phyloP scores from a whole-genome alignment of 805 yeast species.

The Barnettozyma populi region DNA sequence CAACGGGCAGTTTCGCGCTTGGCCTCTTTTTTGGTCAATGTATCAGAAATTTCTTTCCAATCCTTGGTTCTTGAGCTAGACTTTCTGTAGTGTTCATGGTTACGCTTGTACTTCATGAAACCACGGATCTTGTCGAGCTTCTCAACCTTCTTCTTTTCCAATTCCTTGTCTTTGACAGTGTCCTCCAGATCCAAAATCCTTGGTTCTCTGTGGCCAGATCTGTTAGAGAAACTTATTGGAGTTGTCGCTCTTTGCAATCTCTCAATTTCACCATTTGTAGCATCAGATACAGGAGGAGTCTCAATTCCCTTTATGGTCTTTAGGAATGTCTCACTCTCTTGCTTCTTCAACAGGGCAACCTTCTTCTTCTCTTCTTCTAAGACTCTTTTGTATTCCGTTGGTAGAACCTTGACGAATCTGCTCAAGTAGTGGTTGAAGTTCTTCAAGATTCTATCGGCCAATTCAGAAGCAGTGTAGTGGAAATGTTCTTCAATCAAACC shows the following conservation, averaged over 20 bases:
- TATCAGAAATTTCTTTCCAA: slow-evolving; percentile 85
- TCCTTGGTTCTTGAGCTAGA: slow-evolving; percentile 74
- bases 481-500: slow-evolving; percentile 93
- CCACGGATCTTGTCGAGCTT: slow-evolving; percentile 81
- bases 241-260: slow-evolving; percentile 16
- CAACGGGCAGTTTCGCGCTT: slow-evolving; percentile 93
- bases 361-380: slow-evolving; percentile 69
- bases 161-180: slow-evolving; percentile 63
- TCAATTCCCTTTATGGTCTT: slow-evolving; percentile 67
- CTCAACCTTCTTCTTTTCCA: slow-evolving; percentile 57
- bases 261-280: slow-evolving; percentile 82
- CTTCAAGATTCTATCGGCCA: slow-evolving; percentile 75
- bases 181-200: slow-evolving; percentile 87
- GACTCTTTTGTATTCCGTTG: slow-evolving; percentile 86
- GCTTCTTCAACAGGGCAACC: slow-evolving; percentile 52
- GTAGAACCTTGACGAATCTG: slow-evolving; percentile 89
- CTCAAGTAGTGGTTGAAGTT: slow-evolving; percentile 88
- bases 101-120: slow-evolving; percentile 88
- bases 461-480: slow-evolving; percentile 88
- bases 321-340: slow-evolving; percentile 58
- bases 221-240: slow-evolving; percentile 23
- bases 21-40: slow-evolving; percentile 81
- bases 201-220: slow-evolving; percentile 55
- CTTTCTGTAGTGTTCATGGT: slow-evolving; percentile 80
- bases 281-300: slow-evolving; percentile 62